Percentiles rank a stretch among this genome's conserved stretches.
phyloP scores from a whole-genome alignment of 2,329 filamentous ascomycete species.

The Didymella lethalis region DNA sequence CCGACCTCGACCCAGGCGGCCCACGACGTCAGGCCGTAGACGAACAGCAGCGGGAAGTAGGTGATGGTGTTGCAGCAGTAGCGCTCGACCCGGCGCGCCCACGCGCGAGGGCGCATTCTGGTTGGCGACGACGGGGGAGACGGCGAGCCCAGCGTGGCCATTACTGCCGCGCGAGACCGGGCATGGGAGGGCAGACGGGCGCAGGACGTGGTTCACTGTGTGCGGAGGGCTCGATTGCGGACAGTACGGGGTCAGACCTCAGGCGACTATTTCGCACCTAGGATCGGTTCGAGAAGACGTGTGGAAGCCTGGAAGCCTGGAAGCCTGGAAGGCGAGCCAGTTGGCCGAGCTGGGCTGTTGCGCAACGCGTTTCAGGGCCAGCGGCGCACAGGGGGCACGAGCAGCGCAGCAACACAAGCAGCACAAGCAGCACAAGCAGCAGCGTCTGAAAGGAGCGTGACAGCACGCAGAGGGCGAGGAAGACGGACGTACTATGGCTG shows the following conservation, averaged over 20 bases:
- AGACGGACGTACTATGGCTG: background rate
- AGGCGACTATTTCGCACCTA: no score
- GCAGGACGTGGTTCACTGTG: no score
- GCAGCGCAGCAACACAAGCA: background rate
- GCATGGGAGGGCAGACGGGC: conserved; percentile 33
- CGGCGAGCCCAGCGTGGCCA: conserved; percentile 52
- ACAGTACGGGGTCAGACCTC: background rate
- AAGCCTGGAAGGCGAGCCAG: conserved; percentile 27
- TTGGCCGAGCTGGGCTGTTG: conserved; percentile 23
- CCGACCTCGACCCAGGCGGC: conserved; percentile 84
- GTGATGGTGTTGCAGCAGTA: conserved; percentile 80
- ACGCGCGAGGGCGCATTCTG: conserved; percentile 54
- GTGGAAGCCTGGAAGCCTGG: conserved; percentile 27
- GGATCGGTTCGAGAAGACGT: conserved; percentile 19
- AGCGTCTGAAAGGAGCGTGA: background rate
- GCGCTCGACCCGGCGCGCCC: conserved; percentile 77
- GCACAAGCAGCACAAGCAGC: no score
- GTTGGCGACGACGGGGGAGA: conserved; percentile 52
- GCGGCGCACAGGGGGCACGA: conserved; percentile 28
- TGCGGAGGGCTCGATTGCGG: background rate
- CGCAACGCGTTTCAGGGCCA: conserved; percentile 39
- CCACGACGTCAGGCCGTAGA: conserved; percentile 92
- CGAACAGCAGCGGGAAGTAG: conserved; percentile 88
- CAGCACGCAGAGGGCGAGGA: conserved; percentile 5
- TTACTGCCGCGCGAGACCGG: conserved; percentile 31